Percentiles rank a stretch among this genome's conserved stretches.
Conservation (phyloP, 2,329 filamentous ascomycete genomes). For the Colletotrichum sp. region DNA sequence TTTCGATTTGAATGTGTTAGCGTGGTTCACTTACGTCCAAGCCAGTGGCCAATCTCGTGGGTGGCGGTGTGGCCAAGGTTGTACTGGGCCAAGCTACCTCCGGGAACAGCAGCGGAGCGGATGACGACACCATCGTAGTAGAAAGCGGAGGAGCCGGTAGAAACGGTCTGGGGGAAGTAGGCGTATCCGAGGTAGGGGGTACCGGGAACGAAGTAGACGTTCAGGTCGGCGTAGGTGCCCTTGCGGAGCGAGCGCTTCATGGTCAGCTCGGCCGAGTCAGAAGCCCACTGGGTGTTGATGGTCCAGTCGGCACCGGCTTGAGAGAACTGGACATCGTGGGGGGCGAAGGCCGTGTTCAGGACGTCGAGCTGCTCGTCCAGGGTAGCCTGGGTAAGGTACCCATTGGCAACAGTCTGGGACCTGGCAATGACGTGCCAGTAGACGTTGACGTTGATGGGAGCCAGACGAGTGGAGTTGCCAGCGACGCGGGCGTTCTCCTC, state of each 20-base stretch:
- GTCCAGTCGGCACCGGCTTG: slow-evolving; percentile 48
- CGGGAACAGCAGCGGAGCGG: slow-evolving; percentile 38
- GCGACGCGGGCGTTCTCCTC: slow-evolving; percentile 14
- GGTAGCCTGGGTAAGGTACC: slow-evolving; percentile 36
- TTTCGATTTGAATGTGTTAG: not conserved
- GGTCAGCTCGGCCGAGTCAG: slow-evolving; percentile 39
- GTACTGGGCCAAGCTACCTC: slow-evolving; percentile 37
- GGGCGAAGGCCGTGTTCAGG: slow-evolving; percentile 49
- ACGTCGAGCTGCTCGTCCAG: slow-evolving; percentile 44
- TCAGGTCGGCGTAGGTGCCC: slow-evolving; percentile 45
- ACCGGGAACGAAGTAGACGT: slow-evolving; percentile 51
- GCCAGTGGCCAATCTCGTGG: slow-evolving; percentile 55
- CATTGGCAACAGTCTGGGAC: slow-evolving; percentile 30
- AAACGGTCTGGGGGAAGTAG: slow-evolving; percentile 44
- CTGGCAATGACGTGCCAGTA: slow-evolving; percentile 42
- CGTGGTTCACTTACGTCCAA: slow-evolving; percentile 34
- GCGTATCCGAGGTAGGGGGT: slow-evolving; percentile 47
- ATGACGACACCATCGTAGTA: slow-evolving; percentile 45
- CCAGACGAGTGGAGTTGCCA: slow-evolving; percentile 23
- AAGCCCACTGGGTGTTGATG: slow-evolving; percentile 52
- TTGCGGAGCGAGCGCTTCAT: slow-evolving; percentile 52
- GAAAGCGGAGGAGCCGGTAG: slow-evolving; percentile 34
- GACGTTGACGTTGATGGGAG: slow-evolving; percentile 40
- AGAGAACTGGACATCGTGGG: slow-evolving; percentile 48
- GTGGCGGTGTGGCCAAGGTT: slow-evolving; percentile 36